Percentiles rank a stretch among this genome's conserved stretches.
These are phyloP conservation scores for Xerocomus brunneocitrinus DNA, from an alignment of 768 basidiomycete genomes.

Conservation along the genomic window DNA sequence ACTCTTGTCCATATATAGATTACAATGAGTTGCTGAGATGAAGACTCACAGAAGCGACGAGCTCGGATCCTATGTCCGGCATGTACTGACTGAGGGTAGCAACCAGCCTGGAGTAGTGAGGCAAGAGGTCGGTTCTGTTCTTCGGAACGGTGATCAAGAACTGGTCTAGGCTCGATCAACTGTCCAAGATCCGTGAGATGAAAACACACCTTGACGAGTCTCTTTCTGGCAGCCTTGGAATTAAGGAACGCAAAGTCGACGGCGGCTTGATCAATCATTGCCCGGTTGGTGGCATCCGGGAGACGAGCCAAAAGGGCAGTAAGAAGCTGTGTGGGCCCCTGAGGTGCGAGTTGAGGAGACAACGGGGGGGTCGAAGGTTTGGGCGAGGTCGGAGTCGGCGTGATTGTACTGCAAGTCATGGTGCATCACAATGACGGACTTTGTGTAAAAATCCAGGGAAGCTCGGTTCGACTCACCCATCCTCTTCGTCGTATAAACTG, in stretches of 20 bases:
- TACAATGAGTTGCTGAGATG: background rate
- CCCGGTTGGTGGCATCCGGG: slow-evolving; percentile 90
- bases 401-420: slow-evolving; percentile 39
- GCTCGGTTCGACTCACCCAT: slow-evolving; percentile 16
- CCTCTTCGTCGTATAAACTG: slow-evolving; percentile 28
- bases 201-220: slow-evolving; percentile 70
- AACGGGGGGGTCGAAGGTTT: slow-evolving; percentile 55
- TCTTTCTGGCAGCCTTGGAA: slow-evolving; percentile 91
- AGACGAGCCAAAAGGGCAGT: slow-evolving; percentile 86
- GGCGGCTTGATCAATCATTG: slow-evolving; percentile 87
- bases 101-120: slow-evolving; percentile 87
- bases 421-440: slow-evolving; percentile 36
- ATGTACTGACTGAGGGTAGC: slow-evolving; percentile 89
- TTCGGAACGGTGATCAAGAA: slow-evolving; percentile 82
- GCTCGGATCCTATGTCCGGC: slow-evolving; percentile 85
- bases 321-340: slow-evolving; percentile 90
- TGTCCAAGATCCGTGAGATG: background rate
- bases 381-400: slow-evolving; percentile 67
- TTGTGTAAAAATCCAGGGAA: background rate
- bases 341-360: slow-evolving; percentile 71
- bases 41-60: slow-evolving; percentile 69
- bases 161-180: slow-evolving; percentile 35
- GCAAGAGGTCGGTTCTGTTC: slow-evolving; percentile 83
- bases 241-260: slow-evolving; percentile 96
- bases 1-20: background rate